Conservation (phyloP, 2,329 filamentous ascomycete species). For the Neofusicoccum kwambonambiense region DNA sequence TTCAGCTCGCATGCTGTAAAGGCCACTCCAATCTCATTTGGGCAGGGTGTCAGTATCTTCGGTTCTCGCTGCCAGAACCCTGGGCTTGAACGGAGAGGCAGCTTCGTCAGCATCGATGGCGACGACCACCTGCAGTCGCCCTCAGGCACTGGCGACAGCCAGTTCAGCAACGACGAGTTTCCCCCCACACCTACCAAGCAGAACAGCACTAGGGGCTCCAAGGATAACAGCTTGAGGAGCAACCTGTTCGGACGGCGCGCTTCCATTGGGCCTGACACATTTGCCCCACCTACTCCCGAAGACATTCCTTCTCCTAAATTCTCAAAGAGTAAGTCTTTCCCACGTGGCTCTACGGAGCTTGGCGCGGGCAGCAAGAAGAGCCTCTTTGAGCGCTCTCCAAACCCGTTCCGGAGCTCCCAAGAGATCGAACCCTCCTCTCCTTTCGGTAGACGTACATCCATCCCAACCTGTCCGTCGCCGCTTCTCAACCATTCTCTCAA, state of each 20-base stretch:
- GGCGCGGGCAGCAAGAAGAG: slow-evolving; percentile 9
- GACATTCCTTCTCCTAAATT: slow-evolving; percentile 29
- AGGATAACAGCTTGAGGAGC: slow-evolving; percentile 52
- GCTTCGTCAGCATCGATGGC: slow-evolving; percentile 77
- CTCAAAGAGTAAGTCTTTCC: slow-evolving; percentile 37
- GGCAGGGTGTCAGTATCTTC: slow-evolving; percentile 62
- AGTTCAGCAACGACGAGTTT: slow-evolving; percentile 66
- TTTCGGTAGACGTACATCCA: slow-evolving; percentile 4
- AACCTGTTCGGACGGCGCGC: slow-evolving; percentile 49
- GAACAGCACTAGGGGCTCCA: slow-evolving; percentile 45
- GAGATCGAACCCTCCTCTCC: not conserved
- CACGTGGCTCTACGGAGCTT: slow-evolving; percentile 16
- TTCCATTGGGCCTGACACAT: slow-evolving; percentile 48
- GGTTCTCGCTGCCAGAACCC: slow-evolving; percentile 40
- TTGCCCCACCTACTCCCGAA: slow-evolving; percentile 38
- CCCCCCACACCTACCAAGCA: slow-evolving; percentile 95
- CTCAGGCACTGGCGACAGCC: slow-evolving; percentile 55
- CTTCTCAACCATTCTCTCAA: slow-evolving; percentile 11
- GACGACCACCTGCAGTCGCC: slow-evolving; percentile 67
- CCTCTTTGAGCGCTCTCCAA: slow-evolving; percentile 16
- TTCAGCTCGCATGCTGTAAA: slow-evolving; percentile 65
- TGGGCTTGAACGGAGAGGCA: slow-evolving; percentile 55
- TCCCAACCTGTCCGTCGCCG: slow-evolving; percentile 1
- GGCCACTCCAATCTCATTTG: slow-evolving; percentile 66
- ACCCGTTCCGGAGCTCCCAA: slow-evolving; percentile 11